Evolutionary conservation across 345 rosid species (phyloP), one percentile per base, ranked within the genome.

Genomic region (Psidium guajava): DNA sequence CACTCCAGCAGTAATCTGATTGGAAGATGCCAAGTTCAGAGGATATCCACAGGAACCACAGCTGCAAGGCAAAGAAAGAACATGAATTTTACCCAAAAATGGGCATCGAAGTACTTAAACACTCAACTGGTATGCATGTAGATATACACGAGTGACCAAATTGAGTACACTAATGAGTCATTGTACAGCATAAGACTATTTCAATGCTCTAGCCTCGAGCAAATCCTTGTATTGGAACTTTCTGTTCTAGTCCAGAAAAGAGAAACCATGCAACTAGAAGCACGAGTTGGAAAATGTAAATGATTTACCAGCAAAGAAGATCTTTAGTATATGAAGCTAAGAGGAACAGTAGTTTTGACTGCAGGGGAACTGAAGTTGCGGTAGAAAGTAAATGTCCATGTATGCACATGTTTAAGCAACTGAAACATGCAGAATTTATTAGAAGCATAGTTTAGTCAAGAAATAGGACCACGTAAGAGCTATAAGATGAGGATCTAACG

Each of bases 1-100:
- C 21, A n/a, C 59, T 52, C 61, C 61, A n/a, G 86, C n/a, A 11
- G 64, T 28, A 53, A 22, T 74, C 21, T 25, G 82, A 54, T 74
- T 54, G 28, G 86, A 84, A 27, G 82, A 84, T 74, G 56, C 77
- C 82, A 84, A 74, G 86, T 84, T 84, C 82, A 84, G 64, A 69
- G 86, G 86, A 53, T 84, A 84, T n/a, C 82, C 82, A 84, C 86
- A 84, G 28, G 82, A 84, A n/a, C 81, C 82, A n/a, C 82, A 84
- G 28, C 86, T 84, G 64, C 86, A 73, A 36, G 24, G 32, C 12
- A 50, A 50, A 52, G n/a, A 15, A 51, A n/a, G 24, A 61, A 51
- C 75, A 27, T 15, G 21, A 50, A 50, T 32, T 32, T 73, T 53
- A 84, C 42, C 42, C 12, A 20, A 50, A 36, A 51, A 84, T 69